These are phyloP conservation scores for Breviolum minutum DNA, from an alignment of 73 alveolate genomes.

Conservation along the genomic window DNA sequence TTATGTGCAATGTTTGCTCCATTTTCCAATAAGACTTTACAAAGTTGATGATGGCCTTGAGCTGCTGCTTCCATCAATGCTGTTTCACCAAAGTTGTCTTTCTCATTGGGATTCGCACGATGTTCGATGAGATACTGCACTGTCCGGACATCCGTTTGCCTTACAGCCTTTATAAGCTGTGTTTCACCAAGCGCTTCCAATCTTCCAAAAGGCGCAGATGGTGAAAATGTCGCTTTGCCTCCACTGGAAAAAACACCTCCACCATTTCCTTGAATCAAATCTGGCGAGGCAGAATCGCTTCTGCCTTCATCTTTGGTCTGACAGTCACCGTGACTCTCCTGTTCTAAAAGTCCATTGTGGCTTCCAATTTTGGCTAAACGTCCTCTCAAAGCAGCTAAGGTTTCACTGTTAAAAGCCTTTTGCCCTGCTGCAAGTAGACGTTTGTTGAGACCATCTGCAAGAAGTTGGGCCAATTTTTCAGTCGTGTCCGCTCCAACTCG, in stretches of 20 bases:
- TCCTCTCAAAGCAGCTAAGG: conserved; percentile 8
- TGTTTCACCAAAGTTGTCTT: conserved; percentile 48
- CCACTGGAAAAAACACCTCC: not conserved
- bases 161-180: conserved; percentile 39
- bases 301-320: not conserved
- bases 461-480: not conserved
- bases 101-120: conserved; percentile 36
- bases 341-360: not conserved
- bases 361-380: not conserved
- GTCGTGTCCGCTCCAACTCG: conserved; percentile 40
- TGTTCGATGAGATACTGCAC: conserved; percentile 20
- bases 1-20: not conserved
- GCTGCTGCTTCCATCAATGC: conserved; percentile 56
- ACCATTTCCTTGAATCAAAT: not conserved
- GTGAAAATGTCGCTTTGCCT: not conserved
- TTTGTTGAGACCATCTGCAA: conserved; percentile 10
- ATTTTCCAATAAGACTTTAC: not conserved
- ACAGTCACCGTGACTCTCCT: not conserved
- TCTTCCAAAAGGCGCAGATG: conserved; percentile 9
- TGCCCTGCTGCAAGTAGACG: conserved; percentile 26
- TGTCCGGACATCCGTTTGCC: conserved; percentile 24
- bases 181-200: conserved; percentile 46
- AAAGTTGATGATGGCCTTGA: conserved; percentile 12
- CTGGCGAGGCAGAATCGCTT: not conserved
- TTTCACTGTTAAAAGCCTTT: conserved; percentile 57